Conservation (phyloP, 2,329 filamentous ascomycete species). For the Phyllosticta citribraziliensis region DNA sequence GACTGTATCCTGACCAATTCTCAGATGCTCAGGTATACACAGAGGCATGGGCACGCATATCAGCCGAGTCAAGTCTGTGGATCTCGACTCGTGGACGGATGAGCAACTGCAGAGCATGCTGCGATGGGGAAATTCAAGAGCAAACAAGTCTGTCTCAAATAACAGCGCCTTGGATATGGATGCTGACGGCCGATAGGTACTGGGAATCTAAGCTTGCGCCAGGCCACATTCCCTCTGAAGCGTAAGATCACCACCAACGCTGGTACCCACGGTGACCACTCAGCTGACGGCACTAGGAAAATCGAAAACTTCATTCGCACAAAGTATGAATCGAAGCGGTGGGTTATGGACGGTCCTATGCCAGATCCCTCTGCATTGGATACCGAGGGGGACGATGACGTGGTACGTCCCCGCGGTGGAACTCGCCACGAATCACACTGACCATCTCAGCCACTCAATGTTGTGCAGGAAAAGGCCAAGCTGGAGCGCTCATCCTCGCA, state of each 20-base stretch:
- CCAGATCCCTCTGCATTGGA: slow-evolving; percentile 87
- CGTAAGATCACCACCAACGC: slow-evolving; percentile 37
- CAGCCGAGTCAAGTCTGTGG: slow-evolving; percentile 94
- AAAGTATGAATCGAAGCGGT: slow-evolving; percentile 97
- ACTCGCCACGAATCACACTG: background rate
- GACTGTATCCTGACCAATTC: slow-evolving; percentile 7
- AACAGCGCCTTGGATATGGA: background rate
- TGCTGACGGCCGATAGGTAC: slow-evolving; percentile 43
- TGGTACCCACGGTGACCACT: background rate
- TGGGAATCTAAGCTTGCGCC: slow-evolving; percentile 92
- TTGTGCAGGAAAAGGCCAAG: slow-evolving; percentile 62
- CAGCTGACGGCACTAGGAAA: slow-evolving; percentile 45
- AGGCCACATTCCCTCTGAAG: slow-evolving; percentile 87
- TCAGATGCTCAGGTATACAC: slow-evolving; percentile 86
- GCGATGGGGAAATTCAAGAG: slow-evolving; percentile 89
- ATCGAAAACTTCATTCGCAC: slow-evolving; percentile 99
- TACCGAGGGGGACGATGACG: slow-evolving; percentile 74
- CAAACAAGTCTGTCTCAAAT: slow-evolving; percentile 62
- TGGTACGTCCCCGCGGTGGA: slow-evolving; percentile 45
- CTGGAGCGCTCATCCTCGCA: slow-evolving; percentile 51
- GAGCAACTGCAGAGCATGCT: slow-evolving; percentile 91
- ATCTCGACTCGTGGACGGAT: slow-evolving; percentile 96
- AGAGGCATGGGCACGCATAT: slow-evolving; percentile 99
- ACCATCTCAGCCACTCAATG: slow-evolving; percentile 47
- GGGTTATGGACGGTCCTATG: slow-evolving; percentile 96